Base-by-base conservation (phyloP, 2,329 filamentous ascomycete species). In the Penicillium sp. region DNA sequence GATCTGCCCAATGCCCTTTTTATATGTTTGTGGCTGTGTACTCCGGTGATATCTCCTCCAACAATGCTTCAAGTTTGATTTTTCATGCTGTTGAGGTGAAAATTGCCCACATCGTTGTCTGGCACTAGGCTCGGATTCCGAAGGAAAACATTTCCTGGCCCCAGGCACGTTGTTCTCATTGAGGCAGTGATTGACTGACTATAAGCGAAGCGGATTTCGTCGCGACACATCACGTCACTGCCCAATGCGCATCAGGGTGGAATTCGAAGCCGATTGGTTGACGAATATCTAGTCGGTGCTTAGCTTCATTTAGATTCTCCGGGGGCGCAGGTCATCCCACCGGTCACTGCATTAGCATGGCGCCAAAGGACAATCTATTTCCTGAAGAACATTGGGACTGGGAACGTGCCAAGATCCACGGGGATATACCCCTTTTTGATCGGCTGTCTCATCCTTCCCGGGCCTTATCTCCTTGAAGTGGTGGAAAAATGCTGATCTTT, bases 171-270 rank as follows among this genome's bases (percentile, higher is more conserved):
- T 61, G 11, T 35, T 39, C 50, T 48, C 35, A 44, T 37, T 55
- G 37, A 22, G 55, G 56, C 29, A 61, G 39, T 61, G 56, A 61
- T 56, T 59, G 59, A 59, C 56, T 54, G 19, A 26, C 24, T 48
- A 35, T 45, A 58, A 59, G 53, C 56, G 56, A 57, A 57, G 59
- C 44, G 56, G 37, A 52, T 24, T 21, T 44, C 24, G 39, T 47
- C 31, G 19, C 43, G 44, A 43, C 55, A 16, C 37, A 43, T 51
- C 52, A 56, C 50, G 49, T 51, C 55, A 58, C 45, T 50, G 7
- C 26, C 3, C 16, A 35, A 27, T 22, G 22, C 24, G 26, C 46
- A 24, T 44, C 27, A 13, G 7, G 21, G 39, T 35, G 51, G 16
- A 33, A 16, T 41, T 14, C 27, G 39, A 26, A 26, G 29, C 22